Base-by-base conservation (phyloP, 2,329 filamentous ascomycete species). In the Drechslerella coelobrocha region DNA sequence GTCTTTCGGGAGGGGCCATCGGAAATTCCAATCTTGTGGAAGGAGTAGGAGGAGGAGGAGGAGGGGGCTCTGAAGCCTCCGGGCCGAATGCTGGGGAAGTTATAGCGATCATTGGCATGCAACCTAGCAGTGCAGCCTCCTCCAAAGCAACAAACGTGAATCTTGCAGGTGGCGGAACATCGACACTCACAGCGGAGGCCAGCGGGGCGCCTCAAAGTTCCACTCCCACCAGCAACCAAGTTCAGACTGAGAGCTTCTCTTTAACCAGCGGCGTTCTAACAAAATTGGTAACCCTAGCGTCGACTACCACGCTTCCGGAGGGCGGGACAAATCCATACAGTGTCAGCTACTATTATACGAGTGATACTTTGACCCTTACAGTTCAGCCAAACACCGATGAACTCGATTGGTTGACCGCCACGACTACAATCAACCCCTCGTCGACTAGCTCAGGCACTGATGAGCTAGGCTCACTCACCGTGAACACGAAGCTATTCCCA, bases 341-440 rank as follows among this genome's bases (percentile, higher is more conserved):
- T 12, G 48, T 60, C 12, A 60, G 62, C 50, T 60, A 61, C 29
- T 55, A 60, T 29, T 37, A 43, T 3, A 65, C 61, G 5, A 41
- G 59, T 47, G 61, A 21, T 23, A 60, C 55, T 6, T 27, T 55
- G 23, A 68, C 31, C 12, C 45, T 68, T 17, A 68, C 62, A 14
- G 39, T 61, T 27, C 48, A 52, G n/a, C 34, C 45, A 3, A 53
- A 19, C 6, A 60, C 52, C 8, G 48, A 50, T 19, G 29, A 45
- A 12, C 21, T 34, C 39, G 48, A 60, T 7, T 60, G 48, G 54
- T 7, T 53, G 4, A 66, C 53, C 2, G 31, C 9, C 3, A 52
- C 21, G 17, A 45, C 19, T 2, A 53, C 14, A 14, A 34, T 24
- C 21, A 14, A n/a, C n/a, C n/a, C 10, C 17, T 29, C 43, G 17